Conservation (phyloP, 768 basidiomycete genomes). For the Gyrodon lividus region DNA sequence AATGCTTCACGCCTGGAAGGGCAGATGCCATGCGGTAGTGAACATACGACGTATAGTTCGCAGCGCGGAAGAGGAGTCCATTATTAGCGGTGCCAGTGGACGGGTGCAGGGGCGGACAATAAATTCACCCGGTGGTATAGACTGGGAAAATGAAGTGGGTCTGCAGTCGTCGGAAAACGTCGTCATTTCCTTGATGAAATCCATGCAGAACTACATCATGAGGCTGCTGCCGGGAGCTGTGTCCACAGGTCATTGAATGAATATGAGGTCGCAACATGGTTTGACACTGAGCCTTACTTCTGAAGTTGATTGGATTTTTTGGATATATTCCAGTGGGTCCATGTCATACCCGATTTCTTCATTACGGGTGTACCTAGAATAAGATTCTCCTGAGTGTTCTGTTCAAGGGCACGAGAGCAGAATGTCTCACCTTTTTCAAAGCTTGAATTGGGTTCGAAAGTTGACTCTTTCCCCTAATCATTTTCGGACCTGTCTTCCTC, state of each 20-base stretch:
- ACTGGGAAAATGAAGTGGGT: slow-evolving; percentile 27
- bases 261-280: slow-evolving; percentile 11
- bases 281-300: too few species aligned
- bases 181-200: slow-evolving; percentile 24
- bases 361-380: slow-evolving; percentile 49
- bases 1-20: background rate
- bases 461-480: slow-evolving; percentile 34
- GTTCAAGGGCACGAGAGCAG: background rate
- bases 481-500: slow-evolving; percentile 56
- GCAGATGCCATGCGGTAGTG: slow-evolving; percentile 4
- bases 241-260: slow-evolving; percentile 8
- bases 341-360: slow-evolving; percentile 60
- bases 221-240: slow-evolving; percentile 6
- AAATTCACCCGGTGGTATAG: slow-evolving; percentile 25
- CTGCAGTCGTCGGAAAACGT: slow-evolving; percentile 23
- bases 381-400: background rate
- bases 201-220: slow-evolving; percentile 19
- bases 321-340: slow-evolving; percentile 47
- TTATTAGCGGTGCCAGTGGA: slow-evolving; percentile 15
- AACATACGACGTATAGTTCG: too few species aligned
- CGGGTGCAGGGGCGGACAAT: slow-evolving; percentile 27
- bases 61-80: too few species aligned
- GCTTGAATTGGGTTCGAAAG: slow-evolving; percentile 41
- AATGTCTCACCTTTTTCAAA: slow-evolving; percentile 43
- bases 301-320: too few species aligned